Percentiles rank a stretch among this genome's conserved stretches.
These are phyloP conservation scores for Coleophoma crateriformis DNA, from an alignment of 2,329 filamentous ascomycete species.

Conservation along the genomic window DNA sequence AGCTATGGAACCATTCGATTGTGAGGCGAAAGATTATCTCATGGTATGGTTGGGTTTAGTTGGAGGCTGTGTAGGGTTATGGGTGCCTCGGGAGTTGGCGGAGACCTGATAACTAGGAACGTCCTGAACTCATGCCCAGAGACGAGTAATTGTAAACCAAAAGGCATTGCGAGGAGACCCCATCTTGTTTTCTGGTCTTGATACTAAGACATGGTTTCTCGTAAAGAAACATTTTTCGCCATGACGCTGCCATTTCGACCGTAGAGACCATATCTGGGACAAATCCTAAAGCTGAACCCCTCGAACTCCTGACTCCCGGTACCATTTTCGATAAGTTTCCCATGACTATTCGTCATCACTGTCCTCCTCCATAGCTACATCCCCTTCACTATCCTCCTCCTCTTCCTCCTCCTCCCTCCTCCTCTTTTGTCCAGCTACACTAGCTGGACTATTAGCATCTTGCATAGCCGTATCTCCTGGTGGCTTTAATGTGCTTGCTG, in stretches of 20 bases:
- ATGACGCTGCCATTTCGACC: too few species aligned
- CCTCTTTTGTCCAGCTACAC: constrained; percentile 60
- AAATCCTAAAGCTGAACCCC: not conserved
- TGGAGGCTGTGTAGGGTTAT: constrained; percentile 73
- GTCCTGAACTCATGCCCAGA: too few species aligned
- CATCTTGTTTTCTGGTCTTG: not conserved
- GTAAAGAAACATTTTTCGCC: constrained; percentile 19
- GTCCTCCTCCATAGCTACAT: constrained; percentile 64
- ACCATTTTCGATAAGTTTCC: constrained; percentile 5
- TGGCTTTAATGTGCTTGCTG: constrained; percentile 40
- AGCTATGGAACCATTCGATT: constrained; percentile 62
- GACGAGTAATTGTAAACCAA: too few species aligned
- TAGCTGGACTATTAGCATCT: constrained; percentile 48
- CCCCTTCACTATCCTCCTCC: constrained; percentile 64
- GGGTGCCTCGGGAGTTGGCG: constrained; percentile 67
- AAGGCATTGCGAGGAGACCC: too few species aligned
- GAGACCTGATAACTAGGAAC: not conserved
- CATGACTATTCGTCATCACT: constrained; percentile 43
- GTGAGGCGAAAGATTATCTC: constrained; percentile 65
- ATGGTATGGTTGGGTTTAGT: constrained; percentile 86
- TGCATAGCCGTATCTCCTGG: constrained; percentile 42
- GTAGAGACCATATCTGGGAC: too few species aligned
- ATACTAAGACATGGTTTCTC: constrained; percentile 12
- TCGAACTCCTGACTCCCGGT: constrained; percentile 18
- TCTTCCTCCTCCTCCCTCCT: constrained; percentile 60